Evolutionary conservation across 2,329 filamentous ascomycete genomes (phyloP), one percentile per base, ranked within the genome.

Genomic region (Cladosporium sp.): DNA sequence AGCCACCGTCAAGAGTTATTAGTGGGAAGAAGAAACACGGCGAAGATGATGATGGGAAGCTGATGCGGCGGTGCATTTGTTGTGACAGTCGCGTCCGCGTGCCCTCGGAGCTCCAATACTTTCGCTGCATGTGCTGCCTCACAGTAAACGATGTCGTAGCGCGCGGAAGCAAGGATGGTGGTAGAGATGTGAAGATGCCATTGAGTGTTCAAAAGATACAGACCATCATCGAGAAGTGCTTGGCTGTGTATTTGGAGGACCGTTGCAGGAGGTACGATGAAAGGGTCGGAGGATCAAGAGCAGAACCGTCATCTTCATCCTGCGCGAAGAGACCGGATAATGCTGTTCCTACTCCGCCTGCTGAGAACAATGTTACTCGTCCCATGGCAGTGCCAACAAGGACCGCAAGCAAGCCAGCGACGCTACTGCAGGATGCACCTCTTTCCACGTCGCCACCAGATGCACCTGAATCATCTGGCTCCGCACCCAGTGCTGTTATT

Each of bases 11-110:
- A 30, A 73, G 34, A 14, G 34, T 36, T 12, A 36, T 36, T 14
- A 36, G 73, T 38, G 73, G 74, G 24, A 75, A 73, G 60, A 63
- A 63, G 60, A 63, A 63, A 67, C 74, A 71, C 2, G 68, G 71
- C 57, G 65, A 74, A 64, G 76, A 78, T n/a, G 75, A 80, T 24
- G 81, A 83, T 69, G 87, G 84, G 71, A 86, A 90, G 73, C 82
- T 84, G 32, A 89, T 87, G 36, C 90, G 92, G 26, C 88, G 87
- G 72, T 97, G 93, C 76, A 93, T 94, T 86, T 93, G 92, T 38
- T 97, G 93, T 77, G 91, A 90, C 72, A 90, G 90, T 64, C 86
- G 88, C 65, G 89, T 96, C 70, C 86, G 90, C 65, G 96, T 92
- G 89, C 92, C 92, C 92, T 1, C 86, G 85, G 68, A 86, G 89